Percentiles rank a stretch among this genome's conserved stretches.
Evolutionary conservation across 768 basidiomycete genomes (phyloP).

Genomic region (Naematelia encephala): DNA sequence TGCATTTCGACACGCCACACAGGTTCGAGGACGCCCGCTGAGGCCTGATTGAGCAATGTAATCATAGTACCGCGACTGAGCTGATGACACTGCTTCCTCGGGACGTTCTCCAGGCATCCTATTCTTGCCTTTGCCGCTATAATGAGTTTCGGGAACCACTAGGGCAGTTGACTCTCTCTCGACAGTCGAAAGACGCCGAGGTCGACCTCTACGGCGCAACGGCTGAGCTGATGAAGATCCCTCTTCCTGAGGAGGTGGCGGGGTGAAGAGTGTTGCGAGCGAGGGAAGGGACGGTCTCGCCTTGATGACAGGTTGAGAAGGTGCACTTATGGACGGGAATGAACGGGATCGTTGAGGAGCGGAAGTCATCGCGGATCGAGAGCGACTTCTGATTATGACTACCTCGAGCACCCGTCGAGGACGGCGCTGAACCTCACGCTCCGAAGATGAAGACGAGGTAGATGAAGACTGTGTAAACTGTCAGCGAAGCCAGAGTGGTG

Average conservation of each 20-base stretch:
- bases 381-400: not conserved
- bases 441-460: not conserved
- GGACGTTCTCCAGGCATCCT: constrained; percentile 21
- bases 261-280: constrained; percentile 1
- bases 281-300: not conserved
- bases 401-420: constrained; percentile 1
- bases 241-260: not conserved
- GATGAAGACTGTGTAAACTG: not conserved
- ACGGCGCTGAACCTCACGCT: not conserved
- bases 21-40: not conserved
- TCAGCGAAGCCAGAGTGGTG: not conserved
- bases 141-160: no score
- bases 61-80: not conserved
- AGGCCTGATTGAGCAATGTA: not conserved
- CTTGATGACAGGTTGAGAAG: not conserved
- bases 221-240: no score
- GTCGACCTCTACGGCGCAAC: no score
- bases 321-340: not conserved
- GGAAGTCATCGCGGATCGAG: not conserved
- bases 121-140: constrained; percentile 29
- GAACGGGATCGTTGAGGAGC: not conserved
- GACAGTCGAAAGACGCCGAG: no score
- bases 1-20: constrained; percentile 5
- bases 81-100: not conserved
- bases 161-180: no score